A percentile compares a stretch with the other conserved stretches of the same genome.
These are phyloP conservation scores for Corylus heterophylla DNA, from an alignment of 306 rosid species.

Conservation along the genomic window DNA sequence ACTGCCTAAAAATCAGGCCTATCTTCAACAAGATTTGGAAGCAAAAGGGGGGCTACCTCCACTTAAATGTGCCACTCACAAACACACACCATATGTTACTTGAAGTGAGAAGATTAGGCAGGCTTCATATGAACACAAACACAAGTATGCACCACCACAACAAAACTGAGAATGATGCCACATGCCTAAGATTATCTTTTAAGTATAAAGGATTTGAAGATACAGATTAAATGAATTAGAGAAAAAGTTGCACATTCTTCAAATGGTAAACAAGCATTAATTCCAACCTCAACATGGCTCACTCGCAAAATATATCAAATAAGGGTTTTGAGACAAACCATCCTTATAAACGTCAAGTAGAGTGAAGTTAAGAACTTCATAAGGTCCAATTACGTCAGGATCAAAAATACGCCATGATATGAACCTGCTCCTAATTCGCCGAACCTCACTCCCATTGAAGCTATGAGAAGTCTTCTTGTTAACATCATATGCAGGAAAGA, in stretches of 20 bases:
- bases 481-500: slow-evolving; percentile 54
- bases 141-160: neutral
- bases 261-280: slow-evolving; percentile 12
- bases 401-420: slow-evolving; percentile 56
- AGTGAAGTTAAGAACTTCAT: slow-evolving; percentile 75
- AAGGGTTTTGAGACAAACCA: slow-evolving; percentile 49
- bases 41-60: neutral
- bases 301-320: slow-evolving; percentile 22
- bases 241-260: slow-evolving; percentile 16
- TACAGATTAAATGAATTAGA: neutral
- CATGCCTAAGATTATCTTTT: neutral
- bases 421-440: slow-evolving; percentile 35
- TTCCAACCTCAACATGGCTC: slow-evolving; percentile 1
- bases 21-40: neutral
- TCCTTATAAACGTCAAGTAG: slow-evolving; percentile 50
- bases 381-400: slow-evolving; percentile 75
- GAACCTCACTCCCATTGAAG: slow-evolving; percentile 59
- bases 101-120: neutral
- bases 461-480: neutral
- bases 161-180: neutral
- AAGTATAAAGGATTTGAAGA: neutral
- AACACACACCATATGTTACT: neutral
- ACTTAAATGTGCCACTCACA: neutral
- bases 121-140: neutral
- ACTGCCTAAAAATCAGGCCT: neutral